Evolutionary conservation across 129 eudicot genomes (phyloP).

Genomic region (Helianthus tuberosus): DNA sequence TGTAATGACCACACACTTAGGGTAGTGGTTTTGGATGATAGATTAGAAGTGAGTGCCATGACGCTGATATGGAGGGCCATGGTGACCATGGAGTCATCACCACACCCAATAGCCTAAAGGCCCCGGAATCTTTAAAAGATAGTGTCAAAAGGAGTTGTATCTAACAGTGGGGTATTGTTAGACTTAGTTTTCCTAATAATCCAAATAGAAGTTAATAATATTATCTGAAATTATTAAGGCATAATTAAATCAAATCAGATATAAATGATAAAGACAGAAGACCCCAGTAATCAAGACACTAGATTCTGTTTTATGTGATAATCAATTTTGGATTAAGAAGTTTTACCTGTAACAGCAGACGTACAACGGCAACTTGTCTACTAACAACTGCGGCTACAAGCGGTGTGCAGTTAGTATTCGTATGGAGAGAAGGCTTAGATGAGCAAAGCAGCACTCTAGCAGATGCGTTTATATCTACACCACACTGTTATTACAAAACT

Average conservation of each 20-base stretch:
- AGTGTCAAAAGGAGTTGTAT: slow-evolving; percentile 22
- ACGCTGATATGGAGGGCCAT: no score
- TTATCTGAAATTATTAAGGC: slow-evolving; percentile 16
- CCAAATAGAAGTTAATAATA: slow-evolving; percentile 15
- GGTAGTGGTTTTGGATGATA: no score
- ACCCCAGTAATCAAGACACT: background rate
- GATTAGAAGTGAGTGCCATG: no score
- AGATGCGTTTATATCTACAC: slow-evolving; percentile 73
- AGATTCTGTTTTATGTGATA: slow-evolving; percentile 15
- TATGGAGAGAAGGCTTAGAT: slow-evolving; percentile 82
- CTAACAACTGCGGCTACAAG: slow-evolving; percentile 94
- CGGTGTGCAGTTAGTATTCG: slow-evolving; percentile 72
- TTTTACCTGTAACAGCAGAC: slow-evolving; percentile 73
- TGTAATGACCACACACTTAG: no score
- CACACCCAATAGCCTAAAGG: background rate
- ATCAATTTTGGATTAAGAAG: slow-evolving; percentile 9
- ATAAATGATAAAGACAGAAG: background rate
- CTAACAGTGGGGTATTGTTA: slow-evolving; percentile 11
- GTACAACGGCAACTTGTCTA: slow-evolving; percentile 78
- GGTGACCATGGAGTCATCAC: no score
- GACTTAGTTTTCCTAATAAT: slow-evolving; percentile 9
- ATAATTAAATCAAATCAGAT: slow-evolving; percentile 1
- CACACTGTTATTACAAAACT: slow-evolving; percentile 60
- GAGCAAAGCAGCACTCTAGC: slow-evolving; percentile 83
- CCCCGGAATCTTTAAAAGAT: slow-evolving; percentile 32